Base-by-base conservation (phyloP, 352 stramenopile species). In the Phytopythium ostracodes region DNA sequence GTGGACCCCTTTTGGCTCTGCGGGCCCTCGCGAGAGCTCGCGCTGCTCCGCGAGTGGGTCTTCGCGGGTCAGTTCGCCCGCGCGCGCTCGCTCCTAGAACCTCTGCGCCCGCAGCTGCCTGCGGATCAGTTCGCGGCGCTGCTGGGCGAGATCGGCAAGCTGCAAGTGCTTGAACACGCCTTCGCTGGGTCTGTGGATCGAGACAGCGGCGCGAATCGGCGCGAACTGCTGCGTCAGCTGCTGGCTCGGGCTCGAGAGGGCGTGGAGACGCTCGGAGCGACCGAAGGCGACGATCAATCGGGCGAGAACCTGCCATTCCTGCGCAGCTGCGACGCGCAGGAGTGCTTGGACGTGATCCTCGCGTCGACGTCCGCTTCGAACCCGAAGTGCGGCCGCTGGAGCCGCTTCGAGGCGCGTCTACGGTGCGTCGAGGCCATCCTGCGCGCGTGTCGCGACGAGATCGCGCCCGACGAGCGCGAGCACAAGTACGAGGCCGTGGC, bases 1-100 rank as follows among this genome's bases (percentile, higher is more conserved):
- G 9, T 92, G 6, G 79, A 92, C 67, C 66, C 70, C 6, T 59
- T 65, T 15, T 92, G 79, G 76, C 73, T 90, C 56, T 84, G 76
- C 27, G 79, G 84, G 0, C 49, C 64, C 35, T 86, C 71, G 8
- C 55, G 46, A 5, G 80, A 87, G 49, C 35, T 91, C 33, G 65
- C 67, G 0, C 27, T 84, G 56, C 70, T 92, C 50, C 77, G 83
- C 17, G 71, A 77, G 24, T 86, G 71, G 72, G 49, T 91, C 58
- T 79, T 89, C 29, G 47, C 62, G 4, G 79, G 83, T 24, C 68
- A 89, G 24, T 75, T 84, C 35, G 6, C 27, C 0, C 65, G 63
- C 53, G 77, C 79, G 42, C 58, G 57, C n/a, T 62, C 70, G 17
- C 55, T 89, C 17, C 58, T 92, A 4, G 35, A 53, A 35, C 79